Evolutionary conservation across 352 stramenopile genomes (phyloP), one percentile per base, ranked within the genome.

Genomic region (Phytophthora ohioensis): DNA sequence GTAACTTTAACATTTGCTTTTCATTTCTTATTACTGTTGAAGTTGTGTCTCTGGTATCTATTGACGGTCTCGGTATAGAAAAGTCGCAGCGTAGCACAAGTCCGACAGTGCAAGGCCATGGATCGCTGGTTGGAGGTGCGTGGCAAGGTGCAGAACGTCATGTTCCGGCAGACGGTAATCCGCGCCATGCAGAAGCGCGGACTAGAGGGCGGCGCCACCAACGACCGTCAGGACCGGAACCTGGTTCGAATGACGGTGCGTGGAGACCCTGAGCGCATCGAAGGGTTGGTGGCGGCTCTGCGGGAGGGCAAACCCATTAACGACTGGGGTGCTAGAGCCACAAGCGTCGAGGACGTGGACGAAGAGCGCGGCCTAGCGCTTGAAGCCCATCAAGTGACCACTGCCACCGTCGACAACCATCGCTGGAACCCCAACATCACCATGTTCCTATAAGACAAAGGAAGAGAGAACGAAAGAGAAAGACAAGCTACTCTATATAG

Each of bases 101-200:
- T 11, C 17, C 43, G 39, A 43, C 43, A 27, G 21, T 27, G 13
- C 36, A 52, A 64, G 51, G 9, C 41, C 2, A 78, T 82, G 56
- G 69, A 81, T 11, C 82, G 81, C 17, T 91, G 66, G 76, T 79
- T 91, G 57, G 79, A 91, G 13, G 84, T 88, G 47, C 80, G 78
- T 27, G 87, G 87, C 67, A 91, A 82, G 27, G 87, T 94, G 58
- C 87, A 94, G 72, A 85, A 85, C 49, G 87, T 92, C 56, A 94
- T 94, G 87, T 94, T 94, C 67, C 85, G 87, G 0, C 81, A 94
- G 67, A 94, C 87, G 10, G 62, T 92, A 35, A 91, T 94, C 73
- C 83, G 85, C 43, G 87, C 85, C 62, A 92, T 92, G 84, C 73
- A 81, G 52, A 91, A 88, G 75, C 82, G 84, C 47, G 79, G 71